Evolutionary conservation across 2,329 filamentous ascomycete species (phyloP), one percentile per base, ranked within the genome.

Genomic region (Aspergillus sp.): DNA sequence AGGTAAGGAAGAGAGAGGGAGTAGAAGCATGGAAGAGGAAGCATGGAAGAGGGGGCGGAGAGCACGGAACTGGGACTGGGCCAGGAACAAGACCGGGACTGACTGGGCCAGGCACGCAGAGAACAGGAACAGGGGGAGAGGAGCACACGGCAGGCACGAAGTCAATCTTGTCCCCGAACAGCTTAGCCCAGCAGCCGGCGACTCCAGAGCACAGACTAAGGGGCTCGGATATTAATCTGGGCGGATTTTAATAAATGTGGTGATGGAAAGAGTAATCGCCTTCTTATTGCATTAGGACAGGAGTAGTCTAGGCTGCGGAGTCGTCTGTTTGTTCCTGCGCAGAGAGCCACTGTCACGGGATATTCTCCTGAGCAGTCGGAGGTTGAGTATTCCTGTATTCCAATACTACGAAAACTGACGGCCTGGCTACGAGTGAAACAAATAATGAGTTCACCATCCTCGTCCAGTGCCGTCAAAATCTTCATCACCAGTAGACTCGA

Each of bases 1-100:
- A 77, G 77, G 70, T 63, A 68, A 76, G 76, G 68, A 64, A 68
- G 70, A 68, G 73, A 75, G 75, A 77, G 73, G 66, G 50, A 56
- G 40, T 44, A 39, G 47, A 58, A 39, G 54, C 47, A 46, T 48
- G 40, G 34, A 51, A 57, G 48, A 53, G 52, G 46, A 51, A 53
- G 49, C 56, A 47, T 50, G 49, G 41, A 49, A 57, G 54, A 59
- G 59, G 61, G 58, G 56, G 50, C 52, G 50, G 57, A 53, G 39
- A 48, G 57, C 27, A 30, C 27, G 27, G 27, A 30, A 30, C 27
- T 9, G 27, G 27, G 27, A 30, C 27, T 30, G 27, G 27, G 34
- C 51, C 51, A 50, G 56, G 60, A 59, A 59, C 56, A 57, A 61
- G 57, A 30, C 27, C 9, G 24, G 24, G 24, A 30, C 27, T 30